Evolutionary conservation across 78 protist species (phyloP), one percentile per base, ranked within the genome.

Genomic region (Tieghemostelium lacteum): DNA sequence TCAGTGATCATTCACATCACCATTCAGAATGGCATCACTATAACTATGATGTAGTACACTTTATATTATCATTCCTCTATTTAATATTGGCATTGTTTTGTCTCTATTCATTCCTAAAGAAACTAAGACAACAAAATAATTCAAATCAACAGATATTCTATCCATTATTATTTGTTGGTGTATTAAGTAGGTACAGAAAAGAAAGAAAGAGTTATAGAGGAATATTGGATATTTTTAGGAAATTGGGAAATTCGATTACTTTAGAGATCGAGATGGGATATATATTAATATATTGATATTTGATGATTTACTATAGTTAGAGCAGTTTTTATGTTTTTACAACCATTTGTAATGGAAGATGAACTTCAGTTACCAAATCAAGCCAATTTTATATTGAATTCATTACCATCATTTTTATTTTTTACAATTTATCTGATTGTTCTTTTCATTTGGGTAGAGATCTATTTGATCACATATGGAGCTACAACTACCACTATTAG

Each of bases 361-460:
- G 37, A 26, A 10, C 36, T 67, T 8, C 28, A 3, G 6, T 7
- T 80, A 57, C 88, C 89, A 33, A 80, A 80, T 60, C 89, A 80
- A 57, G 71, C 60, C 0, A 80, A 80, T 57, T 12, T 80, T 26
- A 8, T 80, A 12, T 31, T 80, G 14, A 80, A 80, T 42, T 12
- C 77, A 40, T 50, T 69, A 42, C 89, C 89, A 39, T 80, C 89
- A 8, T 80, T 80, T 60, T 19, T 62, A 40, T 69, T 80, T 42
- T 69, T 80, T 45, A 66, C 62, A 2, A 69, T 29, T 12, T 80
- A 80, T 58, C 34, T 80, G 4, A 69, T 80, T 28, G 89, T 80
- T 2, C 39, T 80, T 20, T 80, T 80, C 39, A 80, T 80, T 26
- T 80, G 89, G 89, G 55, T 69, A 28, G 89, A 80, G 62, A 80